phyloP scores from a whole-genome alignment of 2,329 filamentous ascomycete species.

The Diaporthe citri region DNA sequence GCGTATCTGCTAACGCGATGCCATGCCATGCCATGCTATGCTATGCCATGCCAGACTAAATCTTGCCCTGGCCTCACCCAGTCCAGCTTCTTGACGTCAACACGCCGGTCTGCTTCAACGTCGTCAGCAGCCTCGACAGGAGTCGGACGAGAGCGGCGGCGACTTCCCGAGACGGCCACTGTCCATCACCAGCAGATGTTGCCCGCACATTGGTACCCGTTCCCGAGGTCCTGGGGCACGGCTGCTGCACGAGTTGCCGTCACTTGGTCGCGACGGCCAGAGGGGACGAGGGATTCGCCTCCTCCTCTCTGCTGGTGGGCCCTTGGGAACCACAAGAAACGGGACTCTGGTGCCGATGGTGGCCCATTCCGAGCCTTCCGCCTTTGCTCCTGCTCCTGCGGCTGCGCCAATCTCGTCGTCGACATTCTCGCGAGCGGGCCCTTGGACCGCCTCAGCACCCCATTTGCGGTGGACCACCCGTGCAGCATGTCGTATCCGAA shows the following conservation, averaged over 20 bases:
- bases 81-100: not conserved
- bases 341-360: slow-evolving; percentile 33
- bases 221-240: slow-evolving; percentile 11
- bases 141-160: slow-evolving; percentile 2
- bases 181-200: not conserved
- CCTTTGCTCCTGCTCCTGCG: slow-evolving; percentile 16
- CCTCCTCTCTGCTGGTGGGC: not conserved
- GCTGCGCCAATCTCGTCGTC: slow-evolving; percentile 18
- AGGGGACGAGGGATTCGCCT: slow-evolving; percentile 19
- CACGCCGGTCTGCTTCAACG: not conserved
- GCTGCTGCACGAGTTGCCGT: slow-evolving; percentile 11
- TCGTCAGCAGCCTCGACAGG: slow-evolving; percentile 6
- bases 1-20: slow-evolving; percentile 44
- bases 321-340: slow-evolving; percentile 17
- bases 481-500: slow-evolving; percentile 39
- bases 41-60: slow-evolving; percentile 18
- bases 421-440: slow-evolving; percentile 34
- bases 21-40: slow-evolving; percentile 29
- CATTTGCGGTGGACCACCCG: slow-evolving; percentile 22
- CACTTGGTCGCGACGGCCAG: not conserved
- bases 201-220: not conserved
- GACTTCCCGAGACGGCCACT: slow-evolving; percentile 9
- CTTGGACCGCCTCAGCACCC: slow-evolving; percentile 30
- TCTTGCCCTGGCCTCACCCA: slow-evolving; percentile 19
- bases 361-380: slow-evolving; percentile 36